Conservation (phyloP, 2,329 filamentous ascomycete genomes). For the Cyphellophora europaea region DNA sequence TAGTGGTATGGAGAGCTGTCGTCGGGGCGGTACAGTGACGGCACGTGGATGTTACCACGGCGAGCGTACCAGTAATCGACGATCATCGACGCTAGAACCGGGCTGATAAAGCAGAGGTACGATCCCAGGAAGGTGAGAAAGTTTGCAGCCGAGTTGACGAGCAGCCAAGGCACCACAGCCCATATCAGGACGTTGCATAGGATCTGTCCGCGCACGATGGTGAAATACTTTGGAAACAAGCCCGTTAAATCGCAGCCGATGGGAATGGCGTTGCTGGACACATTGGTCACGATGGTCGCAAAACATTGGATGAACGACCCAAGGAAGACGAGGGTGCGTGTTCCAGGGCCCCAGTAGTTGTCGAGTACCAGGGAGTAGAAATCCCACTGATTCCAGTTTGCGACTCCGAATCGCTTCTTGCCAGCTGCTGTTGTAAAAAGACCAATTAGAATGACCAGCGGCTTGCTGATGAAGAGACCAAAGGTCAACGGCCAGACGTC, state of each 20-base stretch:
- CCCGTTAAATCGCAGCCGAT: constrained; percentile 33
- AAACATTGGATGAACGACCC: constrained; percentile 27
- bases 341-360: constrained; percentile 27
- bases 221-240: constrained; percentile 33
- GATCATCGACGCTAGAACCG: constrained; percentile 28
- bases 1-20: constrained; percentile 23
- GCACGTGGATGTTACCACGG: constrained; percentile 31
- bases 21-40: constrained; percentile 24
- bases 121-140: constrained; percentile 35
- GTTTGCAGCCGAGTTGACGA: constrained; percentile 29
- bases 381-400: constrained; percentile 38
- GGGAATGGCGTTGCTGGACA: constrained; percentile 32
- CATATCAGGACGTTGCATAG: constrained; percentile 29
- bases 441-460: constrained; percentile 32
- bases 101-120: constrained; percentile 34
- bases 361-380: constrained; percentile 31
- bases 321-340: constrained; percentile 32
- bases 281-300: constrained; percentile 35
- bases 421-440: constrained; percentile 30
- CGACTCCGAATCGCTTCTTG: constrained; percentile 24
- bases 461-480: constrained; percentile 28
- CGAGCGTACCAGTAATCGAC: constrained; percentile 30
- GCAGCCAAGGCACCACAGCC: constrained; percentile 32
- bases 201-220: constrained; percentile 33
- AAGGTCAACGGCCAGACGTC: constrained; percentile 25